Conservation (phyloP, 371 early-diverging fungal species). For the Polyrhizophydium stewartii region DNA sequence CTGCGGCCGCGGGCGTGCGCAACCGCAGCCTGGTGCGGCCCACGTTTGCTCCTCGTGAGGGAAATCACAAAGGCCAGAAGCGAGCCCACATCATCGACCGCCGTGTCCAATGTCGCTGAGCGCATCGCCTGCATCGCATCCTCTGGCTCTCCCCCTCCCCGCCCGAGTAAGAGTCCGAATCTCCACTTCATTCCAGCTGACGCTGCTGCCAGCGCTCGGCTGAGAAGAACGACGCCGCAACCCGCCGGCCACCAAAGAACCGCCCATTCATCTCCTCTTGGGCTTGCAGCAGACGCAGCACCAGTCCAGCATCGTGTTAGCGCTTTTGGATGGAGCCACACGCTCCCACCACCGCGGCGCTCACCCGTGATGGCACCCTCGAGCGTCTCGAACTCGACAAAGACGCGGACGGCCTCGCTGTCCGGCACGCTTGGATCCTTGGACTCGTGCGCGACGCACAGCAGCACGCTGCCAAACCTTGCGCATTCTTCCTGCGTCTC, state of each 20-base stretch:
- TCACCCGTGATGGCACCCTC: conserved; percentile 26
- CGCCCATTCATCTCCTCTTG: conserved; percentile 27
- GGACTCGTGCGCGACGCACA: conserved; percentile 26
- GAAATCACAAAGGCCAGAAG: no score
- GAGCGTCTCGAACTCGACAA: conserved; percentile 25
- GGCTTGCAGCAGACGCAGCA: conserved; percentile 10
- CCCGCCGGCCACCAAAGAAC: conserved; percentile 36
- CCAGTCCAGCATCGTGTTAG: neutral
- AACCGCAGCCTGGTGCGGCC: no score
- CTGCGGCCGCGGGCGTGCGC: no score
- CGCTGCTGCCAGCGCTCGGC: no score
- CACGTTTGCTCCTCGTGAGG: no score
- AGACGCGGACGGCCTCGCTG: conserved; percentile 39
- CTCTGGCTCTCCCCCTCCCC: no score
- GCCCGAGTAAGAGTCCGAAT: no score
- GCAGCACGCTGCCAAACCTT: conserved; percentile 61
- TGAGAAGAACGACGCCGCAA: conserved; percentile 21
- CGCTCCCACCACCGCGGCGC: neutral
- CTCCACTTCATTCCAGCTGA: no score
- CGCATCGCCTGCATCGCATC: no score
- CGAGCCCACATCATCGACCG: no score
- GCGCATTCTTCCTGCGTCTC: conserved; percentile 77
- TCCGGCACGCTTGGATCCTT: conserved; percentile 11
- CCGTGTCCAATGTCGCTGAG: no score
- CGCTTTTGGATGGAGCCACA: neutral